A percentile compares a stretch with the other conserved stretches of the same genome.
Conservation (phyloP, 2,329 filamentous ascomycete species). For the Cytospora mali region DNA sequence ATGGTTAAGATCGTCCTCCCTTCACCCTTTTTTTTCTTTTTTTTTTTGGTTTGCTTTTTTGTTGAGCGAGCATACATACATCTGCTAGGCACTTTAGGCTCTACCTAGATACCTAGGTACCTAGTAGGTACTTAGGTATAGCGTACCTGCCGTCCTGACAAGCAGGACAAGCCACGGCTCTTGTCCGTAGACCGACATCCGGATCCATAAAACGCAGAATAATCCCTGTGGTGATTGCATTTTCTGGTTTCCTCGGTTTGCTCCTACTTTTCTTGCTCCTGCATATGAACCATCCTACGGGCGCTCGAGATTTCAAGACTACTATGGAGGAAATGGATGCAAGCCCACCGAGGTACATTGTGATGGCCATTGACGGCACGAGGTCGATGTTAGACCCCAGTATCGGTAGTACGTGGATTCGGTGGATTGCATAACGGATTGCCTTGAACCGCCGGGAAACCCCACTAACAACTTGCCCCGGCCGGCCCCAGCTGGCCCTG, state of each 20-base stretch:
- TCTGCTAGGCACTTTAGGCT: too few relatives aligned
- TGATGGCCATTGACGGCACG: conserved; percentile 6
- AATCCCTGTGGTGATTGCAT: neutral
- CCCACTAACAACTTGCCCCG: neutral
- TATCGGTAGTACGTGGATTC: neutral
- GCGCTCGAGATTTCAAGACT: neutral
- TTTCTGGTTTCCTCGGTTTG: neutral
- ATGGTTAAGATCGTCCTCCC: neutral
- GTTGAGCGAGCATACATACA: neutral
- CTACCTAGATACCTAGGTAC: too few relatives aligned
- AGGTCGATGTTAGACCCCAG: neutral
- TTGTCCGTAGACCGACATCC: neutral
- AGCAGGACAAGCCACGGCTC: too few relatives aligned
- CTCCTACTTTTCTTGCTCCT: neutral
- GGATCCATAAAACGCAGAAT: neutral
- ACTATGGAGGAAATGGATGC: neutral
- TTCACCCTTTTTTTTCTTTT: neutral
- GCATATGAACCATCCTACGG: neutral
- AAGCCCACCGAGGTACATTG: neutral
- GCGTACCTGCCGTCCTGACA: too few relatives aligned
- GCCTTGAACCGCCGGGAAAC: neutral
- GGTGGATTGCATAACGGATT: neutral
- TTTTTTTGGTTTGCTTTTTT: neutral
- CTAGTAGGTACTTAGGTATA: too few relatives aligned
- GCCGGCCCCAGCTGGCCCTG: too few relatives aligned